Conservation (phyloP, 1,139 yeast species). For the Diutina siamensis region DNA sequence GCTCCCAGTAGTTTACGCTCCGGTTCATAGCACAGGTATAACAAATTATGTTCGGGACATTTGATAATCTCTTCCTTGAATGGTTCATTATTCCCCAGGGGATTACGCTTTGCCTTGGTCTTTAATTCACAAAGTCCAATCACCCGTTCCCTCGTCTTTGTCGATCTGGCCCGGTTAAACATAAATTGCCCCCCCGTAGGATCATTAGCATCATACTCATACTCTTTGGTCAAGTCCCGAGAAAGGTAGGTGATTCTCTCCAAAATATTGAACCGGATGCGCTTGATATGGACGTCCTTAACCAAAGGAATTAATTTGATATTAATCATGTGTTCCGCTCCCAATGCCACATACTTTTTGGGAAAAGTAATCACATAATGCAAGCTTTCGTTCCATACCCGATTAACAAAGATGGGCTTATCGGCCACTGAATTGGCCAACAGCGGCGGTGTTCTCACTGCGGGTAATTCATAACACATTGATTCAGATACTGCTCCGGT, state of each 20-base stretch:
- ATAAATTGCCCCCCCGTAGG: conserved; percentile 12
- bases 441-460: conserved; percentile 75
- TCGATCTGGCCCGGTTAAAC: background rate
- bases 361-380: conserved; percentile 74
- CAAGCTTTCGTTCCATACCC: conserved; percentile 72
- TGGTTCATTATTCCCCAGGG: conserved; percentile 25
- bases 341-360: conserved; percentile 60
- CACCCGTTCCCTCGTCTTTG: conserved; percentile 35
- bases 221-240: conserved; percentile 40
- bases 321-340: conserved; percentile 42
- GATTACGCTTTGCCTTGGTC: conserved; percentile 33
- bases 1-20: conserved; percentile 10
- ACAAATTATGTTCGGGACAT: conserved; percentile 47
- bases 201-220: conserved; percentile 43
- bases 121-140: conserved; percentile 53
- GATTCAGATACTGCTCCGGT: conserved; percentile 19
- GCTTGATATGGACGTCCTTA: conserved; percentile 54
- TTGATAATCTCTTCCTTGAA: conserved; percentile 52
- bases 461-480: conserved; percentile 30
- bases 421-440: conserved; percentile 61
- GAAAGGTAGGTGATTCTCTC: conserved; percentile 62
- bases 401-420: conserved; percentile 72
- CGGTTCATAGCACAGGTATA: conserved; percentile 44
- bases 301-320: conserved; percentile 66
- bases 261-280: conserved; percentile 59